Percentiles rank a stretch among this genome's conserved stretches.
Conservation (phyloP, 768 basidiomycete species). For the Mycena galopus region DNA sequence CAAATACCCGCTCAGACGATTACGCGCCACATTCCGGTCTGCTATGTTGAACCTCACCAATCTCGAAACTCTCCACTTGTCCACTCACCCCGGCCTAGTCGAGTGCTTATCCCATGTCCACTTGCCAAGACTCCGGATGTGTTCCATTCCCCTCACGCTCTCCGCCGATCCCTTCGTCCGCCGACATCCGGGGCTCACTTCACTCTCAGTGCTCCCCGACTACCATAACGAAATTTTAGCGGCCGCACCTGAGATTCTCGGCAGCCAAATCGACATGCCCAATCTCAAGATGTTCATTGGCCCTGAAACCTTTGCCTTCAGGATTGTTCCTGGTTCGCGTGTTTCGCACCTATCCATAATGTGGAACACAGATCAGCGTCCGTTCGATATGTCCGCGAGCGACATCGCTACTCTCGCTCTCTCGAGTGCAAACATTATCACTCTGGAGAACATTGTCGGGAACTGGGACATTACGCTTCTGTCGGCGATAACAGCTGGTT, state of each 20-base stretch:
- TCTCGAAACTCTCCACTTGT: background rate
- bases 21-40: background rate
- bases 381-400: too few species aligned
- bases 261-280: background rate
- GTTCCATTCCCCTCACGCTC: background rate
- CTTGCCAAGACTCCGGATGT: slow-evolving; percentile 2
- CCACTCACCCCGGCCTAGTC: background rate
- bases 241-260: background rate
- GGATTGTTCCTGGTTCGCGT: background rate
- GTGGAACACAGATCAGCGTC: background rate
- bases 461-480: background rate
- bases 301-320: background rate
- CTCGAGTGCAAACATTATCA: background rate
- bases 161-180: background rate
- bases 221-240: background rate
- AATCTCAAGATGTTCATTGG: background rate
- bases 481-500: background rate
- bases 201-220: background rate
- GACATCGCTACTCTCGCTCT: background rate
- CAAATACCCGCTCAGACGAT: background rate
- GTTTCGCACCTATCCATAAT: background rate
- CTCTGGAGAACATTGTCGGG: background rate
- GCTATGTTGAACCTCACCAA: background rate
- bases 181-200: background rate
- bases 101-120: background rate